Base-by-base conservation (phyloP, 2,329 filamentous ascomycete species). In the Diaporthe ampelina region DNA sequence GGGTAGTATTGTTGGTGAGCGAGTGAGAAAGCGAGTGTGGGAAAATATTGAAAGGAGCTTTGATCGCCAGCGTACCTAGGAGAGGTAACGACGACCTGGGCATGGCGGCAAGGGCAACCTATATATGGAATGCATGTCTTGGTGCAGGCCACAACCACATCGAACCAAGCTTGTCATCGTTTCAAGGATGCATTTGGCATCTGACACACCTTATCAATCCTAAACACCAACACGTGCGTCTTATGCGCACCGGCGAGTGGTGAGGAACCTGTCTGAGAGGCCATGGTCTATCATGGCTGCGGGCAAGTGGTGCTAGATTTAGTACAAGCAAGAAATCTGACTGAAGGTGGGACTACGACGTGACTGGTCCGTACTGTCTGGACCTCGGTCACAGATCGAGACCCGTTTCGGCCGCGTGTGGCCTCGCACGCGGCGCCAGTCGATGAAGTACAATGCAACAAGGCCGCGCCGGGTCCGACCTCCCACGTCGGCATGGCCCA, bases 331-430 rank as follows among this genome's bases (percentile, higher is more conserved):
- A 26, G 21, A 19, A 5, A 13, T 6, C 8, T 15, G 13, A 8
- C 48, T 32, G 19, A 19, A 13, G 24, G 0, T 13, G 37, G 21
- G 21, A 4, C 29, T 37, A 32, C 8, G 1, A 11, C 10, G 45
- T 37, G 21, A 67, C 21, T 52, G 17, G 43, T 45, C 1, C 19
- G 45, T 35, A 29, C 19, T 13, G 29, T 26, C 21, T 45, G n/a
- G 45, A 11, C 26, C 26, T 67, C 19, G 26, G 48, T 37, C 29
- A 17, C 19, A 9, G 45, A 52, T 13, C 8, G 19, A 19, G 63
- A 67, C 63, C 63, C 29, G 63, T 67, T 52, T 67, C 45, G 29
- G 61, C 61, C 61, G 43, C 61, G 9, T 17, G 63, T 67, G 63
- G 63, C 32, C 45, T 29, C 29, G 19, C 48, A 37, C 21, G 61